Evolutionary conservation across 2,329 filamentous ascomycete genomes (phyloP).

Genomic region (Pseudocercospora ulei): DNA sequence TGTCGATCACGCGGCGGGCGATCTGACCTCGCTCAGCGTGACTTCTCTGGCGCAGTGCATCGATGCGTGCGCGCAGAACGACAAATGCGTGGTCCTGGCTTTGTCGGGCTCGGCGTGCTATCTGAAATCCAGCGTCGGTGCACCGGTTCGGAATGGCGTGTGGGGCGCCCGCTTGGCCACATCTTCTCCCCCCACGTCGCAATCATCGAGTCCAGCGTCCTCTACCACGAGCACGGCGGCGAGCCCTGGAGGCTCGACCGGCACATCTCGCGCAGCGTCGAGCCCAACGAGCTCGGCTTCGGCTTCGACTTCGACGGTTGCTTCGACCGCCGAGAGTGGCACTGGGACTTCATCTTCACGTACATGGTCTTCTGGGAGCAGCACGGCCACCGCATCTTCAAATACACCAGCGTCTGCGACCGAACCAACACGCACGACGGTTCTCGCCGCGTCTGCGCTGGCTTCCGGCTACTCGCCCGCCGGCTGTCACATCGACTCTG

Average conservation of each 20-base stretch:
- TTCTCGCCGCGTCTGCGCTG: conserved; percentile 10
- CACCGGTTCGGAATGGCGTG: conserved; percentile 19
- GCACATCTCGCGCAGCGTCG: not conserved
- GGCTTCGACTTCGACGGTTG: not conserved
- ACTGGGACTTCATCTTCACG: not conserved
- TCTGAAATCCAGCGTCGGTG: conserved; percentile 29
- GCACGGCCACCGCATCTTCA: conserved; percentile 6
- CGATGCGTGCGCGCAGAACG: conserved; percentile 28
- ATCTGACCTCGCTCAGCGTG: conserved; percentile 26
- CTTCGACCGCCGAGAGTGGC: not conserved
- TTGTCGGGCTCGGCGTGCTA: conserved; percentile 31
- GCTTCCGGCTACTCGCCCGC: conserved; percentile 15
- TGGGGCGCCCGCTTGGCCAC: conserved; percentile 28
- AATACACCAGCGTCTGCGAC: conserved; percentile 9
- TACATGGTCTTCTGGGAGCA: not conserved
- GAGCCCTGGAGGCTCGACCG: conserved; percentile 1
- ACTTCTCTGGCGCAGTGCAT: conserved; percentile 29
- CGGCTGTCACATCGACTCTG: conserved; percentile 25
- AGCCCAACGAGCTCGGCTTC: conserved; percentile 4
- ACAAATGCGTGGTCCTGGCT: conserved; percentile 31
- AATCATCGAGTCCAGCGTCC: not conserved
- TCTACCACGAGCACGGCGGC: conserved; percentile 13
- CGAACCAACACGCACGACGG: not conserved
- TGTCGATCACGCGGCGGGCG: conserved; percentile 24
- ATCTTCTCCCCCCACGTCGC: conserved; percentile 1